Conservation (phyloP, 176 grass and related monocot species). For the Carex cristatella region DNA sequence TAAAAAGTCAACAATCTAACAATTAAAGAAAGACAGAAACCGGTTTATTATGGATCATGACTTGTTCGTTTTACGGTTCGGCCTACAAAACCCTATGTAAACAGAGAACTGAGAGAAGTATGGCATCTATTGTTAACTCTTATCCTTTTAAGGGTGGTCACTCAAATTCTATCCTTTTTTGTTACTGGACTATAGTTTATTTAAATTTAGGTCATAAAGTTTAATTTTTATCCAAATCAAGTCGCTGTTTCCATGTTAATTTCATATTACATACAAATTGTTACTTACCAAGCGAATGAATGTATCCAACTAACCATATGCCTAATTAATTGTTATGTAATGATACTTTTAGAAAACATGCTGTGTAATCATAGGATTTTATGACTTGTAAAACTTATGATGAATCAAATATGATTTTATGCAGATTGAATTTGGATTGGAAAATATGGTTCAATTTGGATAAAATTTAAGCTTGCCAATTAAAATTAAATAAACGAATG, state of each 20-base stretch:
- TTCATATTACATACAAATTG: neutral
- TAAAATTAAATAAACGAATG: neutral
- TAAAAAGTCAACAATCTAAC: neutral
- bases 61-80: neutral
- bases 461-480: neutral
- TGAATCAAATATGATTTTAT: neutral
- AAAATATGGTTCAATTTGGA: neutral
- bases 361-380: neutral
- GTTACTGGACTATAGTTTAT: neutral
- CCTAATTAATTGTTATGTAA: neutral
- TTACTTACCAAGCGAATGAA: neutral
- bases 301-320: neutral
- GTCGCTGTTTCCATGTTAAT: neutral
- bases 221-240: neutral
- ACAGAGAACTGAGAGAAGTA: neutral
- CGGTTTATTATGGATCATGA: neutral
- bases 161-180: neutral
- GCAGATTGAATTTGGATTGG: neutral
- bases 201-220: neutral
- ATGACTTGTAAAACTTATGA: neutral
- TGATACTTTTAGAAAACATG: neutral
- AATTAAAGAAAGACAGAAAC: neutral
- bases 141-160: neutral
- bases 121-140: neutral
- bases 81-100: neutral